Base-by-base conservation (phyloP, 305 asterid genomes). In the Fraxinus ornus region DNA sequence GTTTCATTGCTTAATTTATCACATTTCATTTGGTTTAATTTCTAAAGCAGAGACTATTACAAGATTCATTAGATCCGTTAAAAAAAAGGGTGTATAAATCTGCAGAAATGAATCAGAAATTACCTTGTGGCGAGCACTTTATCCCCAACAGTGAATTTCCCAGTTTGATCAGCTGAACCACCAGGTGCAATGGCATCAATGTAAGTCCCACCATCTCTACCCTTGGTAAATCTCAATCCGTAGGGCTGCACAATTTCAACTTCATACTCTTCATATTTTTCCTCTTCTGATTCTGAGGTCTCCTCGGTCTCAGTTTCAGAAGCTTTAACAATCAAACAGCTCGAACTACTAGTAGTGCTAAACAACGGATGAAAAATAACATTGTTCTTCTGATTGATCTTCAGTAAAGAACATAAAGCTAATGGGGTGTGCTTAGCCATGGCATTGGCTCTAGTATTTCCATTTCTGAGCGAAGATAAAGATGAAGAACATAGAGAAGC, bases 101-200 rank as follows among this genome's bases (percentile, higher is more conserved):
- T 33, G 41, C 15, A 64, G 19, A 10, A 55, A 15, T 26, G 26
- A 28, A 44, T 1, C 15, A 28, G 7, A 24, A 77, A 75, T 77
- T 84, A 93, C 99, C 99, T 96, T 83, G 98, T 96, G 88, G 99
- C 98, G 24, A 96, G 81, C 36, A 96, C 99, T 86, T 13, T 94
- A 88, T 96, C 99, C 21, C 98, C 99, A 26, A 96, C 98, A 9
- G 94, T 81, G 90, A 96, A 92, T 88, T 78, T 83, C 19, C 98
- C 98, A 64, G 94, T 85, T 85, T 91, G 86, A 86, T 96, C 97
- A 62, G 97, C 98, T 4, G 85, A 85, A 32, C 95, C 93, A 0
- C 98, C 98, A 0, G 93, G 90, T 3, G 97, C 97, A 92, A 96
- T 93, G 84, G 98, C 99, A 77, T 96, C 98, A 70, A 96, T 94